Base-by-base conservation (phyloP, 257 asterid species). In the Nicotiana benthamiana region DNA sequence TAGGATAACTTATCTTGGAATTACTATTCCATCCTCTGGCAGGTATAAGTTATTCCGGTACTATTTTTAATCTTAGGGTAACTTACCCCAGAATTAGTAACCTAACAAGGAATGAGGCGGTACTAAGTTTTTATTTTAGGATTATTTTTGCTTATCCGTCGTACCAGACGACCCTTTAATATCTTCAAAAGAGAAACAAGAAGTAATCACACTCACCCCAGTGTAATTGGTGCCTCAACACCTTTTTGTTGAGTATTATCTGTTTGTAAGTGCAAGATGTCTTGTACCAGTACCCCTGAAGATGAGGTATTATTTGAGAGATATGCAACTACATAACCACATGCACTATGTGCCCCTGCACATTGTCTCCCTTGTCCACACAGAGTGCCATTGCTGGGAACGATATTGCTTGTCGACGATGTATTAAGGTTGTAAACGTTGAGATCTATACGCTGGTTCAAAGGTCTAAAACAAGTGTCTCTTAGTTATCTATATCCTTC, bases 261-360 rank as follows among this genome's bases (percentile, higher is more conserved):
- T 1, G 93, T 86, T 36, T 89, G 90, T 85, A 96, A 81, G 84
- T 89, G 93, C 85, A 96, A 84, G 83, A 91, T 83, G 81, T 96
- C 99, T 36, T 96, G 95, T 9, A 96, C 97, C 85, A 96, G 86
- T 77, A 96, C 85, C 86, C 99, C 99, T 1, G 91, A 75, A 22
- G 92, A 84, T 2, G 99, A 96, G 40, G 99, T 96, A 82, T 90
- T 88, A 83, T 87, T 84, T 13, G 99, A 94, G 66, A 93, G 95
- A 88, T 96, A 96, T 13, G 72, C 84, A 83, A 88, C 93, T 86
- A 89, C 86, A 85, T 96, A 96, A 65, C 92, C 93, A 87, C 99
- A 96, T 62, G 98, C 95, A 11, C 91, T 88, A 4, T 57, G 88
- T 40, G 85, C 62, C 3, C 16, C 28, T 1, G 91, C 70, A 82